These are phyloP conservation scores for Neckera pumila DNA, from an alignment of 225 moss, liverwort and hornwort species.

Conservation along the genomic window DNA sequence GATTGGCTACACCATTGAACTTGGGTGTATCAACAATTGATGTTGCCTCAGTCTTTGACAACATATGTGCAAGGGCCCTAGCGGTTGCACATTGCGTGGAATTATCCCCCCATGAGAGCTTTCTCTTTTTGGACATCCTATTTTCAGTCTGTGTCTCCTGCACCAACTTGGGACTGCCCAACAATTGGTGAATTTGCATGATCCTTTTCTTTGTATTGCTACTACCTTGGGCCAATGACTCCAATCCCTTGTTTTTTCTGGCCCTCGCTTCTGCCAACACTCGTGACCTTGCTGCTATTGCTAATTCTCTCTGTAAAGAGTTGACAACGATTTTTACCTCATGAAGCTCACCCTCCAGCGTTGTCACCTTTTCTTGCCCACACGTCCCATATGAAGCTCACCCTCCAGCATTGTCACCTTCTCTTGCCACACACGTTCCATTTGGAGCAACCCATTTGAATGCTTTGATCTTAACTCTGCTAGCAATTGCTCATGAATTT, in stretches of 20 bases:
- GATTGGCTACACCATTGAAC: no score
- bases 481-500: accelerated
- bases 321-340: accelerated
- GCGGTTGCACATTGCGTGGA: accelerated
- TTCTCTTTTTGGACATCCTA: neutral
- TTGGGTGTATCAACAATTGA: no score
- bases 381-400: accelerated
- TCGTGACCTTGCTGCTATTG: accelerated
- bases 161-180: neutral
- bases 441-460: no score
- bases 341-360: neutral
- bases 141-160: neutral
- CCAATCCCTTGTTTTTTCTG: neutral
- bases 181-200: neutral
- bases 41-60: neutral
- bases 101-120: neutral
- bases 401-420: no score
- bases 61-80: neutral
- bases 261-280: neutral
- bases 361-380: neutral
- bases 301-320: accelerated
- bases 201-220: neutral
- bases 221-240: accelerated
- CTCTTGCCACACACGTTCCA: no score
- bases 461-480: neutral